These are phyloP conservation scores for Zymoseptoria brevis DNA, from an alignment of 2,329 filamentous ascomycete species.

Conservation along the genomic window DNA sequence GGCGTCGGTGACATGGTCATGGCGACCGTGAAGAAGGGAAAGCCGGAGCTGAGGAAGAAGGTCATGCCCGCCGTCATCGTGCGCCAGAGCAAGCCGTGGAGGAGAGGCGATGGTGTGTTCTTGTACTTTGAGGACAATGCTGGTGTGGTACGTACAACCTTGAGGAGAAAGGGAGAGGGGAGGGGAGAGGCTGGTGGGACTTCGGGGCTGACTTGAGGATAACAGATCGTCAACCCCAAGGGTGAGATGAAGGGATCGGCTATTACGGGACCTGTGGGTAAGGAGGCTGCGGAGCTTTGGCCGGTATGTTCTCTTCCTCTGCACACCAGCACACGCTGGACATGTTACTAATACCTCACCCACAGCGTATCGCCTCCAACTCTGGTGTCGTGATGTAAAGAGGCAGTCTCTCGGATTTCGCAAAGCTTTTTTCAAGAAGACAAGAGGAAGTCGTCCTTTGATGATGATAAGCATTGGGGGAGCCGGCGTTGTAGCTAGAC, in stretches of 20 bases:
- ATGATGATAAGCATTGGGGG: constrained; percentile 12
- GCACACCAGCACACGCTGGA: background rate
- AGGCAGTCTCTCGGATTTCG: background rate
- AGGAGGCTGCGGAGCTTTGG: constrained; percentile 99
- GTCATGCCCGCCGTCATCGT: constrained; percentile 99
- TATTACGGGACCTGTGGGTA: constrained; percentile 97
- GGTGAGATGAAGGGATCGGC: constrained; percentile 99
- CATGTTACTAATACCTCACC: background rate
- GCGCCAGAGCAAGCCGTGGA: constrained; percentile 98
- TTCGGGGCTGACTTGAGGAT: constrained; percentile 1
- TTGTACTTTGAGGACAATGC: constrained; percentile 99
- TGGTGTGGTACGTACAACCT: constrained; percentile 57
- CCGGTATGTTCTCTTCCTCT: constrained; percentile 56
- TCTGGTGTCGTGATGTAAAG: constrained; percentile 99
- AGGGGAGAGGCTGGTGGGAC: background rate
- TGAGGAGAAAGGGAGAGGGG: background rate
- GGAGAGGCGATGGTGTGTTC: constrained; percentile 95
- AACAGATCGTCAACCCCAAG: constrained; percentile 98
- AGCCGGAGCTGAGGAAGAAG: constrained; percentile 99
- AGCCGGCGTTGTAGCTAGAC: constrained; percentile 14
- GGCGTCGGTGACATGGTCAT: constrained; percentile 99
- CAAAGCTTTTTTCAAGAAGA: constrained; percentile 5
- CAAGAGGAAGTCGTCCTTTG: constrained; percentile 7
- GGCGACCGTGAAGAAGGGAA: constrained; percentile 99
- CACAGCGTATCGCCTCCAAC: constrained; percentile 97